Conservation (phyloP, 1,284 basidiomycete species). For the Singerocomus rubriflavus region DNA sequence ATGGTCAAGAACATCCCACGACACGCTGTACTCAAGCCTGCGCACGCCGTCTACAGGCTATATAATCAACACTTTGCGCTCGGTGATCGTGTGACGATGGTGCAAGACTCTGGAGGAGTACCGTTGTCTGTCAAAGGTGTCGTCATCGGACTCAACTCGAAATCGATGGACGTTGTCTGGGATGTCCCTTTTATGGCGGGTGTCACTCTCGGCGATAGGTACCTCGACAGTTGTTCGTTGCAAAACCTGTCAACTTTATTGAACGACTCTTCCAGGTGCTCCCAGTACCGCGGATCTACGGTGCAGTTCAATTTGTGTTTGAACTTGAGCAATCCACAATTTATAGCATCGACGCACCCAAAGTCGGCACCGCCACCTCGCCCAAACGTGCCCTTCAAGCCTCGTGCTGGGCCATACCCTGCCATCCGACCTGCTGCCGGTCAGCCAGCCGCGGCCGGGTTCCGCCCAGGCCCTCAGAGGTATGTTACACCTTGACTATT, state of each 20-base stretch:
- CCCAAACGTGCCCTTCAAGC: slow-evolving; percentile 52
- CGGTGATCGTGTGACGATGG: slow-evolving; percentile 96
- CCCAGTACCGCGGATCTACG: slow-evolving; percentile 83
- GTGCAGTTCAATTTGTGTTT: slow-evolving; percentile 83
- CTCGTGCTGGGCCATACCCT: slow-evolving; percentile 65
- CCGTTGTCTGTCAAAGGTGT: slow-evolving; percentile 92
- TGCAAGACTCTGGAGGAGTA: slow-evolving; percentile 92
- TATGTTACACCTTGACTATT: background rate
- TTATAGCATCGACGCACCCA: slow-evolving; percentile 67
- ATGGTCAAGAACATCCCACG: slow-evolving; percentile 90
- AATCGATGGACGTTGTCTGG: slow-evolving; percentile 95
- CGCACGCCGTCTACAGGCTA: slow-evolving; percentile 86
- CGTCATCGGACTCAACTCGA: slow-evolving; percentile 84
- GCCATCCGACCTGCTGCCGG: slow-evolving; percentile 51
- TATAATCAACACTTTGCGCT: slow-evolving; percentile 89
- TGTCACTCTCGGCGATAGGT: slow-evolving; percentile 83
- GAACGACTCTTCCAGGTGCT: slow-evolving; percentile 57
- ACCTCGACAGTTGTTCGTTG: slow-evolving; percentile 17
- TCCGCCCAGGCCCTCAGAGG: slow-evolving; percentile 44
- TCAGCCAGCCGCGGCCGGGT: slow-evolving; percentile 54
- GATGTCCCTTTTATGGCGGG: slow-evolving; percentile 96
- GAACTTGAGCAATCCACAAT: slow-evolving; percentile 82
- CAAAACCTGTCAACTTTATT: background rate
- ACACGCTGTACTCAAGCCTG: slow-evolving; percentile 92
- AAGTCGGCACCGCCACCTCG: slow-evolving; percentile 43